A percentile compares a stretch with the other conserved stretches of the same genome.
phyloP scores from a whole-genome alignment of 2,329 filamentous ascomycete genomes.

The Aspergillus chevalieri region DNA sequence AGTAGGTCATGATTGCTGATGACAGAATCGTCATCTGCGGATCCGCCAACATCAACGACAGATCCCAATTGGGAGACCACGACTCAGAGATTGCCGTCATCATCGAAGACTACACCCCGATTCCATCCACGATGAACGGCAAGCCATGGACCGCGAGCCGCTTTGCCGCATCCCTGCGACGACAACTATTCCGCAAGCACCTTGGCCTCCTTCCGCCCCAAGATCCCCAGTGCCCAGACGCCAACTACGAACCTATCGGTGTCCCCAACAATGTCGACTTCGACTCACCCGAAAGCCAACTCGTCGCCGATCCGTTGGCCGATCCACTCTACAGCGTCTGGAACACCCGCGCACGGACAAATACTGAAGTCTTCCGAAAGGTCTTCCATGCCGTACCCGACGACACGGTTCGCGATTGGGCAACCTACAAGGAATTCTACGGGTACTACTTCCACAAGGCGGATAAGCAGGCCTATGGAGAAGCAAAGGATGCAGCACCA shows the following conservation, averaged over 20 bases:
- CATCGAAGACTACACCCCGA: constrained; percentile 70
- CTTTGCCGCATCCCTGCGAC: constrained; percentile 72
- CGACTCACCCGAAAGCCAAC: constrained; percentile 40
- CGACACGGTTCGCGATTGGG: constrained; percentile 54
- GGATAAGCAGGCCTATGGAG: constrained; percentile 39
- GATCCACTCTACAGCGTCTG: constrained; percentile 51
- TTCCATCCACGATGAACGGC: constrained; percentile 73
- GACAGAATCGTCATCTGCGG: constrained; percentile 80
- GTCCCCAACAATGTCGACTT: constrained; percentile 53
- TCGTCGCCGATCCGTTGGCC: constrained; percentile 54
- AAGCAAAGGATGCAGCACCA: constrained; percentile 35
- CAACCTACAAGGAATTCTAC: constrained; percentile 58
- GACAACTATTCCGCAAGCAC: constrained; percentile 86
- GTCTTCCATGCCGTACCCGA: constrained; percentile 59
- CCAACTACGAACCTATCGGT: constrained; percentile 54
- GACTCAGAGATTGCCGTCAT: constrained; percentile 88
- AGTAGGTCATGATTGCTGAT: constrained; percentile 66
- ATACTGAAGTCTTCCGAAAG: constrained; percentile 56
- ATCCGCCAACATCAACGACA: constrained; percentile 86
- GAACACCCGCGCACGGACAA: constrained; percentile 53
- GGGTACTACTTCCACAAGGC: constrained; percentile 51
- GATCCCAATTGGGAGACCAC: constrained; percentile 78
- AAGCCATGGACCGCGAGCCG: constrained; percentile 69
- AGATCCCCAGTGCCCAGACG: constrained; percentile 54
- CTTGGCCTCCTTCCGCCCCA: constrained; percentile 74